Percentiles rank a stretch among this genome's conserved stretches.
Evolutionary conservation across 2,329 filamentous ascomycete species (phyloP).

Genomic region (Leptographium flavum): DNA sequence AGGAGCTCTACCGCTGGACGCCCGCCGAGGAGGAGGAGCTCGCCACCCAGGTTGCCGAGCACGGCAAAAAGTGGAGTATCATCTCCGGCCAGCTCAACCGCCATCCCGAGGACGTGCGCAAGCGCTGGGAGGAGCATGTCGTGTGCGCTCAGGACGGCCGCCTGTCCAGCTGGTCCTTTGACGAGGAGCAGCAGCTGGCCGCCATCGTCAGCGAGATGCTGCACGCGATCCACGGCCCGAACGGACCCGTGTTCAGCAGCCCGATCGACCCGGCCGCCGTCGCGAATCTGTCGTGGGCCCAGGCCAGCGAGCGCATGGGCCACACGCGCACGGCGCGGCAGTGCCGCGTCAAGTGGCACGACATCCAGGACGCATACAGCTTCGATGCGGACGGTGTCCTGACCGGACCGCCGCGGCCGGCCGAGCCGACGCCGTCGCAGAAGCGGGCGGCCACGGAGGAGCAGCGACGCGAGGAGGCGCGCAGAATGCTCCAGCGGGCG

Average conservation of each 20-base stretch:
- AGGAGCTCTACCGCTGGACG: slow-evolving; percentile 44
- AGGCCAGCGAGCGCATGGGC: slow-evolving; percentile 48
- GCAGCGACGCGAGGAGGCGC: background rate
- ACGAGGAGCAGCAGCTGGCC: slow-evolving; percentile 42
- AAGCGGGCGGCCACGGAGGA: slow-evolving; percentile 2
- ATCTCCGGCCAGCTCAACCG: slow-evolving; percentile 51
- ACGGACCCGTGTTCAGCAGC: slow-evolving; percentile 1
- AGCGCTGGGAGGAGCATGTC: slow-evolving; percentile 56
- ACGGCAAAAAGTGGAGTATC: slow-evolving; percentile 43
- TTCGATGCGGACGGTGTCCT: slow-evolving; percentile 4
- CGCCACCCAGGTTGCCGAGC: slow-evolving; percentile 26
- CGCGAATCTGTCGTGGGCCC: slow-evolving; percentile 50
- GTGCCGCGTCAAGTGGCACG: slow-evolving; percentile 53
- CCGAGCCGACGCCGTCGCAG: slow-evolving; percentile 3
- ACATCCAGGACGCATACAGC: slow-evolving; percentile 10
- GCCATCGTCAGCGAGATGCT: slow-evolving; percentile 39
- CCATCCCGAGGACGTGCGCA: slow-evolving; percentile 49
- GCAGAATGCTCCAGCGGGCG: no score
- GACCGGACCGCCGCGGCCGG: slow-evolving; percentile 4
- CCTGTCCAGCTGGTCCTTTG: slow-evolving; percentile 42
- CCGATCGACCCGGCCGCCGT: slow-evolving; percentile 18
- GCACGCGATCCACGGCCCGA: slow-evolving; percentile 12
- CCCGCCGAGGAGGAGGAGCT: slow-evolving; percentile 43
- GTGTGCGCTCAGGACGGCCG: slow-evolving; percentile 38
- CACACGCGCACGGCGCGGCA: slow-evolving; percentile 50